Base-by-base conservation (phyloP, 2,329 filamentous ascomycete species). In the Phaeosphaeria sp. region DNA sequence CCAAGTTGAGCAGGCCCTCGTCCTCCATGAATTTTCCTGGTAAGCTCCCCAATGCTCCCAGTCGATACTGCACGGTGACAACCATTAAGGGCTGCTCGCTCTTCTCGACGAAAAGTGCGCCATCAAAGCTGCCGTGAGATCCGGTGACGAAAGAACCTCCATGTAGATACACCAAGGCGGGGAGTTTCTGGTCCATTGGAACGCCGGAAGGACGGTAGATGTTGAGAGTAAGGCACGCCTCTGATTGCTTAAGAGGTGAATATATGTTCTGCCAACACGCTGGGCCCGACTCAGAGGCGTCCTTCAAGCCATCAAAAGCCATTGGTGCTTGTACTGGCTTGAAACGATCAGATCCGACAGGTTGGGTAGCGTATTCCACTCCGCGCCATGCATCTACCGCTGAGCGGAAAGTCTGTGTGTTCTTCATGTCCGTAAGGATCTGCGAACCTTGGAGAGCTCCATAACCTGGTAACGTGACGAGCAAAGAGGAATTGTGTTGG, bases 321-420 rank as follows among this genome's bases (percentile, higher is more conserved):
- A 62, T 60, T 0, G 82, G 81, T 76, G 75, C 79, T 21, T 74
- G 69, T 20, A 81, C 72, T 0, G 78, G 72, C 13, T 66, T 69
- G 54, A 83, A 83, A 7, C 82, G 78, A 15, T 68, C 59, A 2
- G 78, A 68, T 5, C 77, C 79, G 1, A 77, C 63, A 27, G 73
- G 73, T 54, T 75, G 75, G 0, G 79, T 80, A 0, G 81, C 76
- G 49, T 82, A 84, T 62, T 82, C 79, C 30, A 83, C 77, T 2
- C 80, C 80, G 6, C 83, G 68, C 81, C 81, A 84, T 0, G 81
- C 81, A 59, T 83, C 79, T 1, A 83, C 77, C 0, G 74, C 57
- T 2, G 60, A 60, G 9, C 74, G 68, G 2, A 81, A 69, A 0
- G 60, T 58, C 22, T 66, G 60, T 20, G 74, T 77, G 42, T 63